A percentile compares a stretch with the other conserved stretches of the same genome.
These are phyloP conservation scores for Angomonas ambiguus DNA, from an alignment of 208 protist genomes.

Conservation along the genomic window DNA sequence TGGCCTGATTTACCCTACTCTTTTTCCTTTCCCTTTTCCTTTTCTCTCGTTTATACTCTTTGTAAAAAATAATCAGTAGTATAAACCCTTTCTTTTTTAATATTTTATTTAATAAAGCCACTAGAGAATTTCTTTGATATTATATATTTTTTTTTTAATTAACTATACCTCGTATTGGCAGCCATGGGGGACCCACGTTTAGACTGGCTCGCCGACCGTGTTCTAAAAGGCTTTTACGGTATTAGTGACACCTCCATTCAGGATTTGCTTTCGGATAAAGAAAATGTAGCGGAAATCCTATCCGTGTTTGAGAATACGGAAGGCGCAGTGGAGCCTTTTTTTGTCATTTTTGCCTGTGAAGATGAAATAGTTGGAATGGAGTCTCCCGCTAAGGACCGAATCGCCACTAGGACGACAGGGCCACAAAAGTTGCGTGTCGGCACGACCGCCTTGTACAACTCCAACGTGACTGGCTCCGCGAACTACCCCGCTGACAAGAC, in stretches of 20 bases:
- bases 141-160: constrained; percentile 15
- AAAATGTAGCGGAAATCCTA: constrained; percentile 34
- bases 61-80: constrained; percentile 1
- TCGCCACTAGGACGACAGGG: constrained; percentile 1
- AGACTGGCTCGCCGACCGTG: constrained; percentile 54
- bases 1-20: constrained; percentile 3
- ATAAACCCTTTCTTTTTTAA: constrained; percentile 13
- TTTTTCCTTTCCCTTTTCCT: not conserved
- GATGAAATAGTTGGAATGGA: constrained; percentile 28
- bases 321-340: constrained; percentile 29
- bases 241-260: constrained; percentile 44
- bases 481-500: constrained; percentile 68
- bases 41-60: constrained; percentile 3
- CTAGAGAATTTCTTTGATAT: constrained; percentile 15
- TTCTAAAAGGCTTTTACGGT: constrained; percentile 56
- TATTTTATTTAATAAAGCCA: too few species aligned
- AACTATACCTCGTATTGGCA: not conserved
- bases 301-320: constrained; percentile 48
- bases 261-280: constrained; percentile 45
- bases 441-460: constrained; percentile 59
- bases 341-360: constrained; percentile 57
- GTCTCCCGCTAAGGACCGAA: not conserved
- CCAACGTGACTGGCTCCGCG: constrained; percentile 80
- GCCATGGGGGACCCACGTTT: constrained; percentile 59
- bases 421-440: constrained; percentile 54